Evolutionary conservation across 176 grass and related monocot genomes (phyloP).

Genomic region (Avena atlantica): DNA sequence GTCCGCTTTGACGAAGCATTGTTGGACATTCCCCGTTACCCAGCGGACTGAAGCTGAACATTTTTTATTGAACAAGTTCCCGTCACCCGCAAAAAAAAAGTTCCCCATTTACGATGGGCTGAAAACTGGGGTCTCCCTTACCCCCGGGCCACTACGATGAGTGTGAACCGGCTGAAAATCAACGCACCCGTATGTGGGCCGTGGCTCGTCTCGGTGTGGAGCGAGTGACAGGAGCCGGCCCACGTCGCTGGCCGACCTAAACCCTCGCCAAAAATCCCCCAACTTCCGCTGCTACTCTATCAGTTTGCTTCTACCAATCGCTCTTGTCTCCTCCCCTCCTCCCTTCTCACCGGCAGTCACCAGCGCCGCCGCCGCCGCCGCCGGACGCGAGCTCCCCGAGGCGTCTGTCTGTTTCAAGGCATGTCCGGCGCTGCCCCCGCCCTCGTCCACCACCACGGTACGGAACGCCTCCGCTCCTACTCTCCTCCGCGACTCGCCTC

Average conservation of each 20-base stretch:
- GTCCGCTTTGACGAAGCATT: no score
- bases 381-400: not conserved
- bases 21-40: no score
- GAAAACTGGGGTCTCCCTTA: no score
- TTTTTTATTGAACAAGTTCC: no score
- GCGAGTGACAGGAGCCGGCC: slow-evolving; percentile 33
- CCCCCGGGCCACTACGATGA: not conserved
- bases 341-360: not conserved
- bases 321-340: no score
- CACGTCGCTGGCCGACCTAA: slow-evolving; percentile 35
- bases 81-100: no score
- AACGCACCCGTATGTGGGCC: no score
- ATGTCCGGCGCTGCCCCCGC: slow-evolving; percentile 12
- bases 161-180: not conserved
- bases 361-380: not conserved
- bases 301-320: slow-evolving; percentile 11
- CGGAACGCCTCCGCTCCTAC: not conserved
- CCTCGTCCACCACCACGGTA: slow-evolving; percentile 43
- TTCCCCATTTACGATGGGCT: no score
- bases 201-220: not conserved
- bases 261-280: slow-evolving; percentile 39
- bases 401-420: not conserved
- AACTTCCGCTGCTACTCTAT: slow-evolving; percentile 20
- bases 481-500: not conserved
- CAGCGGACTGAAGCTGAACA: no score